Base-by-base conservation (phyloP, 2,329 filamentous ascomycete species). In the Podosphaera xanthii region DNA sequence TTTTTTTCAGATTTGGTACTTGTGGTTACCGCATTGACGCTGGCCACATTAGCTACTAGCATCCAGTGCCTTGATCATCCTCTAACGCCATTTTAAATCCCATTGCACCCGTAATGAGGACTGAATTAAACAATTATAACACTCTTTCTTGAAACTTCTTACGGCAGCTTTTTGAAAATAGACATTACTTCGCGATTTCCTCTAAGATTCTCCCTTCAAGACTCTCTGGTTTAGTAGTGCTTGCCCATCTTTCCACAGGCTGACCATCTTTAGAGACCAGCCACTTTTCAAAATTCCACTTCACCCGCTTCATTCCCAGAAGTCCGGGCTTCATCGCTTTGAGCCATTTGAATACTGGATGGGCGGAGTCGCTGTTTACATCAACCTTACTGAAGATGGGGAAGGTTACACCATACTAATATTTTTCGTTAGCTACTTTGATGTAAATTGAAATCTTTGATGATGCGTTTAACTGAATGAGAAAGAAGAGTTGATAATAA, bases 281-380 rank as follows among this genome's bases (percentile, higher is more conserved):
- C 74, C 96, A 98, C 80, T 98, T 98, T 73, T 98, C 92, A 76
- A 97, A 98, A 75, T 98, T 98, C 92, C 92, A 98, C 84, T 97
- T 96, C 67, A 98, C 77, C 62, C 83, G 74, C 83, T 94, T 91
- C 69, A 97, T 71, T 30, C 92, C 92, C 74, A 97, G 74, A 59
- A 96, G 68, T 31, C 92, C 90, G 0, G 91, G 79, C 76, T 88
- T 84, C 72, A 83, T 74, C 50, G 73, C 71, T 76, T 84, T 85
- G 68, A 85, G 72, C 80, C 80, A 98, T 70, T 86, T 78, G 71
- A 78, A 97, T 44, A 95, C 72, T 0, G 90, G 89, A 66, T 82
- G 81, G 55, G 89, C 85, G 36, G 81, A 76, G 66, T 85, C 81
- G 67, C 92, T 92, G 71, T 98, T 98, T 69, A 97, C 92, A 62